Evolutionary conservation across 2,329 filamentous ascomycete genomes (phyloP), one percentile per base, ranked within the genome.

Genomic region (Hirsutella rhossiliensis): DNA sequence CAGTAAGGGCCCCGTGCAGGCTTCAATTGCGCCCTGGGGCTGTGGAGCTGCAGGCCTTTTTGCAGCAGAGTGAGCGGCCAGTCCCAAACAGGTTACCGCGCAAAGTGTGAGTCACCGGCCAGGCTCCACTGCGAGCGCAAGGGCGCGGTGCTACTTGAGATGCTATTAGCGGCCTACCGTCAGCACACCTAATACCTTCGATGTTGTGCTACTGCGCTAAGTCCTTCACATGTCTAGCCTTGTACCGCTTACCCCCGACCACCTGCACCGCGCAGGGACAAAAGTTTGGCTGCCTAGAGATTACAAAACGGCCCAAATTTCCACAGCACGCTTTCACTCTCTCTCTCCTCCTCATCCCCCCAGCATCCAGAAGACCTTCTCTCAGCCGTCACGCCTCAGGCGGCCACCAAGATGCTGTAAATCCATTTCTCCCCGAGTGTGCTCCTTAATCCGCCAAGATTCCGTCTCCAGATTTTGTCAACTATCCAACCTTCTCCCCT

Each of bases 391-490:
- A 59, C 52, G 60, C 63, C 58, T 52, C 55, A 61, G 61, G 65
- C 63, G 63, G 58, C 59, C 52, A 54, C 55, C 69, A 80, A 66
- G 62, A 80, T 80, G 76, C 71, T 73, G 65, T 80, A 77, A 76
- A 71, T 56, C 56, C 61, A 56, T 59, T 60, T 64, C 56, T 56
- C 60, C 56, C 57, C 58, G 58, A 54, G 57, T 56, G 47, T 55
- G 54, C 53, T 48, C 56, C 54, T 56, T 54, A 58, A 56, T 54
- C 63, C 61, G 71, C 62, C 70, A 78, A 68, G 63, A 78, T 78
- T 74, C 58, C 62, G 64, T 75, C 70, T 54, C 55, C 57, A 62
- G 61, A 62, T 51, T 12, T 13, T n/a, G 15, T 17, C 27, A 28
- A 17, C 19, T 41, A 12, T 3, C 11, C 15, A 19, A n/a, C 32